phyloP scores from a whole-genome alignment of 2,329 filamentous ascomycete genomes.

The Arthrobotrys musiformis region DNA sequence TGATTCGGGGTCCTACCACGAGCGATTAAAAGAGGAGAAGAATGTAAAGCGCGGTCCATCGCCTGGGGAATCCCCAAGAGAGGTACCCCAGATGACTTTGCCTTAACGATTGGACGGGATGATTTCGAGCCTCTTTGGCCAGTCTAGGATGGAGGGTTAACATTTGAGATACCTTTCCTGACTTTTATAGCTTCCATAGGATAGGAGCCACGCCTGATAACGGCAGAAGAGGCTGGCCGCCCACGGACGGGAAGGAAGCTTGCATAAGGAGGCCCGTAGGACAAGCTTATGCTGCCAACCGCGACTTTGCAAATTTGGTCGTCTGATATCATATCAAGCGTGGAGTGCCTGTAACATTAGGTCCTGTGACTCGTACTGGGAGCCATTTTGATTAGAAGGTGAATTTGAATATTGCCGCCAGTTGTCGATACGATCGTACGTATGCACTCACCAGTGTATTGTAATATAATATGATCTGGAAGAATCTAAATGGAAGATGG shows the following conservation, averaged over 20 bases:
- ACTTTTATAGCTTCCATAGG: neutral
- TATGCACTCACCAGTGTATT: neutral
- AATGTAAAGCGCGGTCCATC: neutral
- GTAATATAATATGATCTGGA: neutral
- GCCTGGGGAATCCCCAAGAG: neutral
- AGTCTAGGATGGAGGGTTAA: neutral
- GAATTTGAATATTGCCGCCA: neutral
- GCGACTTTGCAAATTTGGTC: neutral
- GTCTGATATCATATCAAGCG: neutral
- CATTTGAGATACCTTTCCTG: neutral
- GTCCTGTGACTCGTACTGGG: neutral
- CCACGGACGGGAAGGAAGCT: neutral
- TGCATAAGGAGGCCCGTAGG: neutral
- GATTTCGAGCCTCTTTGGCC: neutral
- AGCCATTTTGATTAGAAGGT: neutral
- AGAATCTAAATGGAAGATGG: conserved; percentile 19
- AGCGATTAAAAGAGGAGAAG: neutral
- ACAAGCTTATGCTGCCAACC: neutral
- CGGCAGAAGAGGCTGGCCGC: neutral
- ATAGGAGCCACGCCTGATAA: neutral
- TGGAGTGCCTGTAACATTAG: neutral
- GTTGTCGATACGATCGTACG: neutral
- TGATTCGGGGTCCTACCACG: neutral
- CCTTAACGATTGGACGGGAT: neutral
- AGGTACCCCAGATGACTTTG: neutral